phyloP scores from a whole-genome alignment of 345 rosid species.

The Gossypium stocksii region DNA sequence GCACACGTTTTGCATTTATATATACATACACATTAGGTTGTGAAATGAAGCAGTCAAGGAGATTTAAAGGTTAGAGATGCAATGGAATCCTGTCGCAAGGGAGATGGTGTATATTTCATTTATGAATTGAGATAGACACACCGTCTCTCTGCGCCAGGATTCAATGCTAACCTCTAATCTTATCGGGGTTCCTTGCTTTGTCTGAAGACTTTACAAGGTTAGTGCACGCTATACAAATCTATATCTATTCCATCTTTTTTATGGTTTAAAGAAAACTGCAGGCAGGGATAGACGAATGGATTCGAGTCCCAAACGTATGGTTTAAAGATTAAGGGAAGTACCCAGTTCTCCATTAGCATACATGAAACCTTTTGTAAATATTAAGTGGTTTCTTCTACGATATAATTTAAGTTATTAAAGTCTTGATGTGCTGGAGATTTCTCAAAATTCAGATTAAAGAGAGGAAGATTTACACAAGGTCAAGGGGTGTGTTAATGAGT shows the following conservation, averaged over 20 bases:
- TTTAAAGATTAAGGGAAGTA: too few species aligned
- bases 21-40: background rate
- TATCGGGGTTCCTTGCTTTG: background rate
- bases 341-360: too few species aligned
- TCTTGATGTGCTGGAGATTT: too few species aligned
- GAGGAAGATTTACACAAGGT: too few species aligned
- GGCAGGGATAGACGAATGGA: too few species aligned
- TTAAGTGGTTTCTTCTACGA: too few species aligned
- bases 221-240: background rate
- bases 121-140: background rate
- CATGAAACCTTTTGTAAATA: too few species aligned
- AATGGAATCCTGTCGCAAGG: slow-evolving; percentile 11
- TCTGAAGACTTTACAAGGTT: background rate
- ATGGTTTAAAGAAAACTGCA: too few species aligned
- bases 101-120: slow-evolving; percentile 13
- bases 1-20: background rate
- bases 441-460: too few species aligned
- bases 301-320: too few species aligned
- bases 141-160: slow-evolving; percentile 11
- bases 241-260: background rate
- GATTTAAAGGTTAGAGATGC: background rate
- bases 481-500: too few species aligned
- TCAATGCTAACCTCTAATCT: background rate
- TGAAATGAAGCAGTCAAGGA: background rate
- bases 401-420: too few species aligned